Evolutionary conservation across 2,329 filamentous ascomycete genomes (phyloP), one percentile per base, ranked within the genome.

Genomic region (Penicillium sclerotigenum): DNA sequence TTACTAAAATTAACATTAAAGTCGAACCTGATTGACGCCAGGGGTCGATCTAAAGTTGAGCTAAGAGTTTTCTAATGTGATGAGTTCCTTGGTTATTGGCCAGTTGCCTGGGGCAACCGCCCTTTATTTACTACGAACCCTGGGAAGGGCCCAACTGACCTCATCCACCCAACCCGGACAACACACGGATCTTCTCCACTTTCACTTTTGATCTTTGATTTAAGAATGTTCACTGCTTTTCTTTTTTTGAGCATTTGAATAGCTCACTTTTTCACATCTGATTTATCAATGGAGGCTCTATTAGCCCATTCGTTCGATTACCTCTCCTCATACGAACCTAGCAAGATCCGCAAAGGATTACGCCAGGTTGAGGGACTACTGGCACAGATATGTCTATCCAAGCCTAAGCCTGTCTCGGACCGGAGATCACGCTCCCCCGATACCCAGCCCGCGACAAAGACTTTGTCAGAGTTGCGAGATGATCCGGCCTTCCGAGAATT

Each of bases 261-360:
- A 45, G 55, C 42, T 59, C 43, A 42, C 41, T 58, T 47, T 42
- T 40, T 26, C 28, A 14, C 20, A 40, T 53, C 46, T 38, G 49
- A 53, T 49, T 58, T 49, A 53, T 68, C 54, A 52, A 97, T 97
- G 94, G 94, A 97, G 79, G 86, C 89, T 50, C 83, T 97, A 28
- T 82, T 97, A 54, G 95, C 91, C 42, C 86, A 96, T 72, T 91
- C 93, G 59, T 97, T 97, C 76, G 92, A 97, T 79, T 96, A 96
- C 76, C 87, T 97, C 63, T 95, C 92, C 59, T 97, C 92, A 47
- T 92, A 92, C 73, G 91, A 97, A 68, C 87, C 87, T 56, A 81
- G 83, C 72, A 96, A 96, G 78, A 89, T 97, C 71, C 88, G 91
- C 66, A 97, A 97, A 78, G 94, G 93, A 49, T 79, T 97, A 64